Conservation (phyloP, 2,329 filamentous ascomycete genomes). For the Diaporthe sp. region DNA sequence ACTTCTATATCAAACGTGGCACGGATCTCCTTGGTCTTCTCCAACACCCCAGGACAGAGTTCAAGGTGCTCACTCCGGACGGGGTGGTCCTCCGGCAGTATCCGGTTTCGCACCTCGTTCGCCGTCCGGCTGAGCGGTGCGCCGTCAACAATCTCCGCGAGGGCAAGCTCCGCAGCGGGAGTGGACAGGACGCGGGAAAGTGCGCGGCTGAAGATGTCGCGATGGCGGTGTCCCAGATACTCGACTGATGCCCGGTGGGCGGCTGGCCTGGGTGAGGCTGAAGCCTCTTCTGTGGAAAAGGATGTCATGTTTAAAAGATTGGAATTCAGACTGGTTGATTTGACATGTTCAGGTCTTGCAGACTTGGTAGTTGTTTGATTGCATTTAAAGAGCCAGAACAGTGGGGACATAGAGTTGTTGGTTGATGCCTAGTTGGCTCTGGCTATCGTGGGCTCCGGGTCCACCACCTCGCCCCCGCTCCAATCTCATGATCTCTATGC, state of each 20-base stretch:
- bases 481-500: too few relatives aligned
- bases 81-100: background rate
- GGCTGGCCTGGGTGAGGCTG: background rate
- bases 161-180: background rate
- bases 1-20: background rate
- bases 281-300: background rate
- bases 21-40: background rate
- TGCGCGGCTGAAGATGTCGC: background rate
- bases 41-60: slow-evolving; percentile 32
- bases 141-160: slow-evolving; percentile 20
- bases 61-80: slow-evolving; percentile 16
- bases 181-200: background rate
- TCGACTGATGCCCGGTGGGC: background rate
- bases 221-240: background rate
- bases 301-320: background rate
- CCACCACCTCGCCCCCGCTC: too few relatives aligned
- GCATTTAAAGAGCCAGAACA: too few relatives aligned
- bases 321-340: too few relatives aligned
- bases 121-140: background rate
- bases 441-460: too few relatives aligned
- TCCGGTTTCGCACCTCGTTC: background rate
- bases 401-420: too few relatives aligned
- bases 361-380: too few relatives aligned
- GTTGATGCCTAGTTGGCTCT: too few relatives aligned
- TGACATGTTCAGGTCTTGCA: too few relatives aligned